Conservation (phyloP, 805 yeast species). For the Teunomyces gatunensis region DNA sequence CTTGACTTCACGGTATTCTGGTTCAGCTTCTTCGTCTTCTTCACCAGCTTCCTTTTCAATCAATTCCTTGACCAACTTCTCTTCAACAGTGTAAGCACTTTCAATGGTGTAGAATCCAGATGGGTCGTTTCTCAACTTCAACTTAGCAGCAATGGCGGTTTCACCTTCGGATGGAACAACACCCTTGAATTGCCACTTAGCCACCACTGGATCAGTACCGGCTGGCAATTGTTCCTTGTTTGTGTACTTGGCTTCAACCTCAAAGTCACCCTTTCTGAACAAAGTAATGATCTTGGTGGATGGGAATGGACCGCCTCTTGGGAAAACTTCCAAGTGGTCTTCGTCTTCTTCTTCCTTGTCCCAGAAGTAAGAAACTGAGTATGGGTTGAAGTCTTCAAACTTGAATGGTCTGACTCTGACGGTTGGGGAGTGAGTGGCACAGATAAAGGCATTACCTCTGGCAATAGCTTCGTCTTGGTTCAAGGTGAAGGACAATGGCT, state of each 20-base stretch:
- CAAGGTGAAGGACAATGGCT: conserved; percentile 82
- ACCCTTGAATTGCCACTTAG: conserved; percentile 85
- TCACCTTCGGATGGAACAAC: conserved; percentile 79
- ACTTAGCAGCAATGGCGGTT: conserved; percentile 75
- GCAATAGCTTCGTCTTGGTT: conserved; percentile 99
- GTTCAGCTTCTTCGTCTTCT: conserved; percentile 64
- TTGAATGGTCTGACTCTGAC: conserved; percentile 98
- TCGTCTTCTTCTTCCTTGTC: conserved; percentile 90
- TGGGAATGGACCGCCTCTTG: conserved; percentile 89
- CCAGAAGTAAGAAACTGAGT: conserved; percentile 94
- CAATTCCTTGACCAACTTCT: conserved; percentile 83
- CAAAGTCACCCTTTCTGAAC: conserved; percentile 87
- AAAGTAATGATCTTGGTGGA: conserved; percentile 92
- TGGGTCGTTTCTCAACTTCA: conserved; percentile 96
- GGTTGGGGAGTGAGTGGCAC: conserved; percentile 99
- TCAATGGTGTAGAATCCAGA: conserved; percentile 93
- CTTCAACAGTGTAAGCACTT: conserved; percentile 92
- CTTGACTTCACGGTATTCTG: conserved; percentile 85
- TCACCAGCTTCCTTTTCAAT: conserved; percentile 60
- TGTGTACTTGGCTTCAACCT: conserved; percentile 82
- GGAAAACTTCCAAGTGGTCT: conserved; percentile 94
- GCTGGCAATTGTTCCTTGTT: conserved; percentile 68
- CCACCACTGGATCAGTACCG: conserved; percentile 64
- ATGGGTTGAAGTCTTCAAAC: conserved; percentile 90
- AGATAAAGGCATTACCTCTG: conserved; percentile 97